Base-by-base conservation (phyloP, 192 early-diverging fungal species). In the Entomortierella parvispora region DNA sequence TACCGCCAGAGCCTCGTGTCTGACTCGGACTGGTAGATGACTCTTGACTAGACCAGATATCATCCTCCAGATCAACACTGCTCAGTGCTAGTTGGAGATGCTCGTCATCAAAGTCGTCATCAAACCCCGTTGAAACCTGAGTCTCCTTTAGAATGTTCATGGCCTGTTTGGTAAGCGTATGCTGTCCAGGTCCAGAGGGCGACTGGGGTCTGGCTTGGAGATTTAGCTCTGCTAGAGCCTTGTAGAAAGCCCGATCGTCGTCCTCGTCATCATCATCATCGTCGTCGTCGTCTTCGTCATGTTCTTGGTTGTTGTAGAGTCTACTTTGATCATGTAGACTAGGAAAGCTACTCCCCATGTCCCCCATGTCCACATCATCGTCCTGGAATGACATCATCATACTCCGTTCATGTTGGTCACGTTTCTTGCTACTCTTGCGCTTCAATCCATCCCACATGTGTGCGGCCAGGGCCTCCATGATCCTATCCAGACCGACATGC, bases 371-470 rank as follows among this genome's bases (percentile, higher is more conserved):
- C 9, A 58, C 23, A 42, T 77, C 74, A n/a, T 77, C 74, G 20
- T 68, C 74, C 28, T 62, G 64, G 31, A 77, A 77, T 26, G 74
- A 77, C 54, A 77, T 45, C 74, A 68, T 77, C 74, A 77, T 77
- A 40, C 65, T 77, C 50, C 74, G 20, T 14, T 77, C 74, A 18
- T 77, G 66, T 34, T 68, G 74, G 17, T 64, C 65, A 5, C 74
- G 58, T 23, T 68, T 68, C 49, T 77, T 77, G 37, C 42, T 68
- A 48, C 74, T 77, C 66, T 77, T 84, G 4, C 81, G 75, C 34
- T 75, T 54, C 55, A 89, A 50, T 29, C 87, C 88, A 61, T 92
- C 89, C 90, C 90, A 92, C 77, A 90, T 84, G 32, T 92, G 82
- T 20, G 85, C 76, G 42, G 89, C 82, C 57, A 92, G 59, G 17